Evolutionary conservation across 2,329 filamentous ascomycete species (phyloP).

Genomic region (Hypoxylon sp.): DNA sequence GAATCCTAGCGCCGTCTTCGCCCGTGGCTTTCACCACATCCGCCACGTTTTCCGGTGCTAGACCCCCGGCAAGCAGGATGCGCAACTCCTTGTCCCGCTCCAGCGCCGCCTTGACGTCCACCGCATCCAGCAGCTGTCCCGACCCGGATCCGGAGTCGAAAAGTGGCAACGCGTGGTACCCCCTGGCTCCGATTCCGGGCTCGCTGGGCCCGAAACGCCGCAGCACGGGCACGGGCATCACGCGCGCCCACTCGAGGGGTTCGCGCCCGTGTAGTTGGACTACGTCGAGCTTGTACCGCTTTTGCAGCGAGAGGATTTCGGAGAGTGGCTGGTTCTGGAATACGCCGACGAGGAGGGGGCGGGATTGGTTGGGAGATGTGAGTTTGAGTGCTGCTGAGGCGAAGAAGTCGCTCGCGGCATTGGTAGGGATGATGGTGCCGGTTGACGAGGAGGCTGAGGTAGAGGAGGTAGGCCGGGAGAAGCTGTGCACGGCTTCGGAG

Average conservation of each 20-base stretch:
- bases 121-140: conserved; percentile 81
- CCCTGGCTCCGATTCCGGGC: conserved; percentile 78
- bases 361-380: conserved; percentile 59
- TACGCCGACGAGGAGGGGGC: conserved; percentile 89
- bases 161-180: conserved; percentile 86
- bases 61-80: conserved; percentile 86
- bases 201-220: conserved; percentile 85
- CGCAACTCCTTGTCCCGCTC: conserved; percentile 77
- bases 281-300: conserved; percentile 82
- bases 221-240: conserved; percentile 94
- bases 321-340: conserved; percentile 92
- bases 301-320: conserved; percentile 85
- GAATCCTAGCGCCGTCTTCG: conserved; percentile 72
- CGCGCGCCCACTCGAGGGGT: conserved; percentile 88
- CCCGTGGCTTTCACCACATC: conserved; percentile 75
- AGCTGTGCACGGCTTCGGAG: conserved; percentile 79
- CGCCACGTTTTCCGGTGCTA: conserved; percentile 84
- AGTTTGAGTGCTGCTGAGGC: conserved; percentile 65
- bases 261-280: conserved; percentile 95
- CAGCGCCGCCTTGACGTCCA: conserved; percentile 77
- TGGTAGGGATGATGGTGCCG: conserved; percentile 47
- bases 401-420: conserved; percentile 78
- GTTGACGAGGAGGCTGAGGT: conserved; percentile 55
- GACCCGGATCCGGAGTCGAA: conserved; percentile 90
- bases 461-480: conserved; percentile 56